phyloP scores from a whole-genome alignment of 768 basidiomycete species.

The Goffeauzyma gilvescens region DNA sequence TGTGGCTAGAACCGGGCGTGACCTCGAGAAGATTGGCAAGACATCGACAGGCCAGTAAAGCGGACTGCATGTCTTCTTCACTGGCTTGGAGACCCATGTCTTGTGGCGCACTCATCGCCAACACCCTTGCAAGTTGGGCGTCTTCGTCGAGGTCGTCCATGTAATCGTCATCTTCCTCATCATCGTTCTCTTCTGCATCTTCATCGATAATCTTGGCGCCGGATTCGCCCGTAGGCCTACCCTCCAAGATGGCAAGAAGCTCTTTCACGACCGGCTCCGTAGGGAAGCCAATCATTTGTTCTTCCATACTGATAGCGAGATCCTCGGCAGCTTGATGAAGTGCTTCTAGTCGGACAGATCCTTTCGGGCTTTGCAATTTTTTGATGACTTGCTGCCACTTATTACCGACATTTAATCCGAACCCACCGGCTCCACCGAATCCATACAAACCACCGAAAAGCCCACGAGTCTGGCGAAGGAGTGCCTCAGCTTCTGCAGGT shows the following conservation, averaged over 20 bases:
- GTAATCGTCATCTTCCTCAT: conserved; percentile 43
- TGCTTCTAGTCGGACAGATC: conserved; percentile 48
- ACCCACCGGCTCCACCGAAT: conserved; percentile 24
- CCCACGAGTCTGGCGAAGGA: conserved; percentile 35
- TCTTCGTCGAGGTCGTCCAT: conserved; percentile 40
- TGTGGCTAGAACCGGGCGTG: conserved; percentile 83
- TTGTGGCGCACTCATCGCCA: conserved; percentile 49
- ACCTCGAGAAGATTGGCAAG: conserved; percentile 72
- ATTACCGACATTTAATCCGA: conserved; percentile 46
- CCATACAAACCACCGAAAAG: conserved; percentile 72
- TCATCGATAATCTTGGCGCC: conserved; percentile 16
- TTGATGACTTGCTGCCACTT: conserved; percentile 42
- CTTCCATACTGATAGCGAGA: conserved; percentile 89
- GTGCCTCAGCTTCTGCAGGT: conserved; percentile 34
- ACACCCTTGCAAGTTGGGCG: conserved; percentile 66
- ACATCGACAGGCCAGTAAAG: conserved; percentile 88
- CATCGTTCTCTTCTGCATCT: conserved; percentile 29
- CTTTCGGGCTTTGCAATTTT: conserved; percentile 50
- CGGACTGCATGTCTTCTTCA: conserved; percentile 63
- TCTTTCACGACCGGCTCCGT: conserved; percentile 82
- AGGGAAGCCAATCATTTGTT: conserved; percentile 87
- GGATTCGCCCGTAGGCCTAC: conserved; percentile 26
- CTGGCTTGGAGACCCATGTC: conserved; percentile 40
- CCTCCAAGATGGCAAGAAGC: conserved; percentile 69
- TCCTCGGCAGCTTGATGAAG: conserved; percentile 88